A percentile compares a stretch with the other conserved stretches of the same genome.
phyloP scores from a whole-genome alignment of 2,329 filamentous ascomycete genomes.

The Salinomyces thailandicus region DNA sequence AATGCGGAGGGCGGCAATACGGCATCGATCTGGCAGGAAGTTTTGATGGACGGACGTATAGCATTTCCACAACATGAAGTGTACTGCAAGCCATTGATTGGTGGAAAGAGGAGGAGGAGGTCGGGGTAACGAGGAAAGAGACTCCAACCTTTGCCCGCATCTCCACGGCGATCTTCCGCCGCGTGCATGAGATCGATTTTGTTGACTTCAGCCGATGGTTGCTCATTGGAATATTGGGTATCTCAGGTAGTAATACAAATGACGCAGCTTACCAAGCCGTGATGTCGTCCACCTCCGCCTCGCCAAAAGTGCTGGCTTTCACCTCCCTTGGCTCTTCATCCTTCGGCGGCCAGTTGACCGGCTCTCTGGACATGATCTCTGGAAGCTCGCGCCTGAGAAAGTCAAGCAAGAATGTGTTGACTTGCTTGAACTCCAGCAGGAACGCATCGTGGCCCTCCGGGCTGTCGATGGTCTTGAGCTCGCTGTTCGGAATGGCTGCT shows the following conservation, averaged over 20 bases:
- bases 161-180: not conserved
- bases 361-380: constrained; percentile 64
- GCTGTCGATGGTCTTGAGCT: constrained; percentile 78
- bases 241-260: not conserved
- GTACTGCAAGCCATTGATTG: not conserved
- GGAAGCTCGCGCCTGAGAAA: constrained; percentile 77
- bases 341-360: constrained; percentile 35
- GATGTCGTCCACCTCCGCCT: constrained; percentile 92
- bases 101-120: not conserved
- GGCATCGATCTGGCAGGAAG: not conserved
- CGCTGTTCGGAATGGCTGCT: constrained; percentile 63
- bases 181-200: not conserved
- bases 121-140: not conserved
- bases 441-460: constrained; percentile 96
- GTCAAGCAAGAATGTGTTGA: constrained; percentile 73
- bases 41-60: not conserved
- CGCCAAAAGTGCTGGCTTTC: constrained; percentile 87
- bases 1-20: not conserved
- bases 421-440: constrained; percentile 91
- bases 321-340: constrained; percentile 52
- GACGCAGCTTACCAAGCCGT: constrained; percentile 67
- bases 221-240: not conserved
- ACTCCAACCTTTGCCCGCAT: not conserved
- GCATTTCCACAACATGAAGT: too few species aligned
- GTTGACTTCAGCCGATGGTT: not conserved